Conservation (phyloP, 345 rosid species). For the Melaleuca quinquenervia region DNA sequence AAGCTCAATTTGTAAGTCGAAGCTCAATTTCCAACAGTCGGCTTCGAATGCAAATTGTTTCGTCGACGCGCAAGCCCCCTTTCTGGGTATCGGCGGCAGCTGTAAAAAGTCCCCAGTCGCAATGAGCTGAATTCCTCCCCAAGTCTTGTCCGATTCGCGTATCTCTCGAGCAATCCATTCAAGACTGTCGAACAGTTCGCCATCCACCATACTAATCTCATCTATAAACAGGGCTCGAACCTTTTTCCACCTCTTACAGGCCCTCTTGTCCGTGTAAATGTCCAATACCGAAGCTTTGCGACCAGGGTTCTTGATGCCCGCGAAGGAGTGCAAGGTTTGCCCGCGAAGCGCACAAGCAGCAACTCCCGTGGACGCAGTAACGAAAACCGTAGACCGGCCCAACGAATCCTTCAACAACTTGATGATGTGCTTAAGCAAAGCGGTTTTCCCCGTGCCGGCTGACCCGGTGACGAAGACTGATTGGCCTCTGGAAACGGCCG, state of each 20-base stretch:
- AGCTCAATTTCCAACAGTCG: conserved; percentile 24
- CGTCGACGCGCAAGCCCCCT: neutral
- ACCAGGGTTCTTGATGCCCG: conserved; percentile 7
- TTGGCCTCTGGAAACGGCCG: neutral
- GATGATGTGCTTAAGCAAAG: conserved; percentile 4
- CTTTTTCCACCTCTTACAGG: conserved; percentile 16
- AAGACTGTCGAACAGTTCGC: conserved; percentile 13
- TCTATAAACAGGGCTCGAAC: conserved; percentile 21
- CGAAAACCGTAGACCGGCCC: conserved; percentile 11
- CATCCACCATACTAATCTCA: conserved; percentile 23
- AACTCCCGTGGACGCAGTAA: conserved; percentile 29
- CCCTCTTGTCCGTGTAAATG: conserved; percentile 5
- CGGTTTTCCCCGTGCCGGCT: conserved; percentile 30
- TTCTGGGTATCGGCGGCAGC: conserved; percentile 7
- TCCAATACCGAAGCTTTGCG: neutral
- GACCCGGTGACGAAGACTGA: conserved; percentile 25
- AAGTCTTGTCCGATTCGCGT: conserved; percentile 1
- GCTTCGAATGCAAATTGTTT: conserved; percentile 28
- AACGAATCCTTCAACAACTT: neutral
- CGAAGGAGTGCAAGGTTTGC: conserved; percentile 24
- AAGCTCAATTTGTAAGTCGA: conserved; percentile 17
- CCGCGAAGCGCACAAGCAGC: conserved; percentile 26
- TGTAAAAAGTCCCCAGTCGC: conserved; percentile 27
- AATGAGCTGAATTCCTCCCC: conserved; percentile 33
- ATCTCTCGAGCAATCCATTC: conserved; percentile 15